These are phyloP conservation scores for Clarireedia homoeocarpa DNA, from an alignment of 2,329 filamentous ascomycete species.

Conservation along the genomic window DNA sequence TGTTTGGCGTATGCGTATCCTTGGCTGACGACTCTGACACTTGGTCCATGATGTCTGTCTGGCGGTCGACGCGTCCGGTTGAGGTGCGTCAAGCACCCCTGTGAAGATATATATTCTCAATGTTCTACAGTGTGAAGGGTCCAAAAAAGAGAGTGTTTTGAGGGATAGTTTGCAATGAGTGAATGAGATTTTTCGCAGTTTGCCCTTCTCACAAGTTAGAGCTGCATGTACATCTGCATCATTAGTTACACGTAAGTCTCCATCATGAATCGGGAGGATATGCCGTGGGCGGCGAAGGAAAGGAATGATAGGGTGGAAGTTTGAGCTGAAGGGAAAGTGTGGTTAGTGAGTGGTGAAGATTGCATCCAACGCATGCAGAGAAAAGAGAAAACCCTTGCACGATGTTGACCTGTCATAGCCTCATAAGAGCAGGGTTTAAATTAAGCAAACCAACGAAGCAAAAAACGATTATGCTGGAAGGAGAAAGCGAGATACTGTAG, in stretches of 20 bases:
- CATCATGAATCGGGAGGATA: neutral
- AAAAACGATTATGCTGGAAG: neutral
- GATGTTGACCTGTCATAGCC: neutral
- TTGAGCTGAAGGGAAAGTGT: neutral
- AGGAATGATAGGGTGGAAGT: constrained; percentile 5
- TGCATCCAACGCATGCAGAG: constrained; percentile 9
- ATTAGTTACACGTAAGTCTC: constrained; percentile 7
- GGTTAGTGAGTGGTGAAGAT: neutral
- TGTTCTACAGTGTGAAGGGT: neutral
- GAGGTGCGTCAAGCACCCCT: constrained; percentile 9
- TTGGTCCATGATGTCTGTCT: constrained; percentile 5
- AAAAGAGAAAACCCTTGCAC: constrained; percentile 5
- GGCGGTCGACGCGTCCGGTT: neutral
- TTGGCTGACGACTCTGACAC: constrained; percentile 2
- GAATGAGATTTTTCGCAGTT: neutral
- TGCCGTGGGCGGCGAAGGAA: constrained; percentile 2
- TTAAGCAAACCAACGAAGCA: constrained; percentile 5
- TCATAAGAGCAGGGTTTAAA: neutral
- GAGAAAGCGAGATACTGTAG: neutral
- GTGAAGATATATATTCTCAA: constrained; percentile 6
- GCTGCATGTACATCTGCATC: neutral
- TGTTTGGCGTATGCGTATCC: constrained; percentile 8
- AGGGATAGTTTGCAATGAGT: neutral
- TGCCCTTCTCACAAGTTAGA: no score
- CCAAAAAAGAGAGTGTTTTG: neutral